These are phyloP conservation scores for Kwoniella heveanensis DNA, from an alignment of 768 basidiomycete genomes.

Conservation along the genomic window DNA sequence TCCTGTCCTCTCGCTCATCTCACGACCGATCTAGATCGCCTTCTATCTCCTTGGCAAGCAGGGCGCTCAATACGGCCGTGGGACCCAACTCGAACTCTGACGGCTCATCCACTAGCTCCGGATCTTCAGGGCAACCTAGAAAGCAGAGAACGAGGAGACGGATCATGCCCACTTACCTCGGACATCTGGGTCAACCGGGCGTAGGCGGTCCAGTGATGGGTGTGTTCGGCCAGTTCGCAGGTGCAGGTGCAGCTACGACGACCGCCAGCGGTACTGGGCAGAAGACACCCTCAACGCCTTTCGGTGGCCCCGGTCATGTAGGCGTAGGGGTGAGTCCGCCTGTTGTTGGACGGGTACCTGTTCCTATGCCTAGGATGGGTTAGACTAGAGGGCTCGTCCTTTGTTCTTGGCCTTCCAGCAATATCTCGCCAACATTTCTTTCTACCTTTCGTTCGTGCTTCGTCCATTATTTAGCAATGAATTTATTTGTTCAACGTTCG, in stretches of 20 bases:
- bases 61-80: conserved; percentile 37
- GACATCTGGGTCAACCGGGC: conserved; percentile 44
- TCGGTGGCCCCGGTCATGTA: conserved; percentile 4
- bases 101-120: not conserved
- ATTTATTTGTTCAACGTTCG: no score
- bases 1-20: conserved; percentile 28
- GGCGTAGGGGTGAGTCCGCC: conserved; percentile 29
- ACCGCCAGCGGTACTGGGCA: not conserved
- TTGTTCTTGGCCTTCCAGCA: no score
- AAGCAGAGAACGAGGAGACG: conserved; percentile 44
- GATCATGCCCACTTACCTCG: conserved; percentile 53
- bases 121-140: conserved; percentile 10
- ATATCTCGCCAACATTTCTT: not conserved
- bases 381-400: conserved; percentile 5
- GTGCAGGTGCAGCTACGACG: conserved; percentile 1
- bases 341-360: conserved; percentile 12
- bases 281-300: not conserved
- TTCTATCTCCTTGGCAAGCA: conserved; percentile 45
- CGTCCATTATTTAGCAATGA: no score
- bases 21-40: conserved; percentile 43
- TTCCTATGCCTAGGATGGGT: conserved; percentile 25
- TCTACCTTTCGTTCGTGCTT: not conserved
- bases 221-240: conserved; percentile 34
- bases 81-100: conserved; percentile 24
- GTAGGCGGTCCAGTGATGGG: conserved; percentile 44